A percentile compares a stretch with the other conserved stretches of the same genome.
Evolutionary conservation across 2,329 filamentous ascomycete species (phyloP).

Genomic region (Colletotrichum shisoi): DNA sequence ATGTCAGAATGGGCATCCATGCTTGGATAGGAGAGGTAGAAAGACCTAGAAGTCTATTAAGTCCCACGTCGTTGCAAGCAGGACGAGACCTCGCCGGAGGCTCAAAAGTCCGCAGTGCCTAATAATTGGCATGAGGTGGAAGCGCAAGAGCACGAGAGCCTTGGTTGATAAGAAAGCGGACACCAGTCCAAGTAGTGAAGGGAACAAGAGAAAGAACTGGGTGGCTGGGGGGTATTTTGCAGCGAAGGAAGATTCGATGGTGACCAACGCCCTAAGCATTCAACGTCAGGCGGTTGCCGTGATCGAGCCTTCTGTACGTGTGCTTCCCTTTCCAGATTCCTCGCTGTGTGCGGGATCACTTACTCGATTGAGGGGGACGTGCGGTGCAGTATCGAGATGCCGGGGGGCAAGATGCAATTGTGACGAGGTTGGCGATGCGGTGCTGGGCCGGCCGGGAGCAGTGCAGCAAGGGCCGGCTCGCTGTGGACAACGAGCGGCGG

Average conservation of each 20-base stretch:
- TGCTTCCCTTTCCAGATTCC: conserved; percentile 4
- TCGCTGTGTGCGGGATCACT: not conserved
- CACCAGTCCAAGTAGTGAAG: not conserved
- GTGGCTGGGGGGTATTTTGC: not conserved
- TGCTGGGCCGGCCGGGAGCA: conserved; percentile 8
- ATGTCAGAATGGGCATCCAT: conserved; percentile 28
- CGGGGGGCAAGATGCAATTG: conserved; percentile 23
- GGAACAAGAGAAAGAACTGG: not conserved
- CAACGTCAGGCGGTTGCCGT: not conserved
- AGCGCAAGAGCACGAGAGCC: not conserved
- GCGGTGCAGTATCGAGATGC: conserved; percentile 23
- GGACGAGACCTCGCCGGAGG: conserved; percentile 33
- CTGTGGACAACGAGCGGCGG: not conserved
- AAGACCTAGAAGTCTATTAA: conserved; percentile 33
- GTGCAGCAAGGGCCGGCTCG: conserved; percentile 8
- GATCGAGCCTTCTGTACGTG: conserved; percentile 9
- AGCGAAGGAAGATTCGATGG: not conserved
- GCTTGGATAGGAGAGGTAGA: not conserved
- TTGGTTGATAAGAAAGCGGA: not conserved
- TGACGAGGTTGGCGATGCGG: conserved; percentile 15
- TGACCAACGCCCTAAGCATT: not conserved
- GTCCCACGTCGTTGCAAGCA: conserved; percentile 18
- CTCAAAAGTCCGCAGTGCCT: conserved; percentile 27
- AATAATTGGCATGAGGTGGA: conserved; percentile 32
- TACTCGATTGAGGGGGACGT: conserved; percentile 25